These are phyloP conservation scores for Protea cynaroides DNA, from an alignment of 164 flowering plant species.

Conservation along the genomic window DNA sequence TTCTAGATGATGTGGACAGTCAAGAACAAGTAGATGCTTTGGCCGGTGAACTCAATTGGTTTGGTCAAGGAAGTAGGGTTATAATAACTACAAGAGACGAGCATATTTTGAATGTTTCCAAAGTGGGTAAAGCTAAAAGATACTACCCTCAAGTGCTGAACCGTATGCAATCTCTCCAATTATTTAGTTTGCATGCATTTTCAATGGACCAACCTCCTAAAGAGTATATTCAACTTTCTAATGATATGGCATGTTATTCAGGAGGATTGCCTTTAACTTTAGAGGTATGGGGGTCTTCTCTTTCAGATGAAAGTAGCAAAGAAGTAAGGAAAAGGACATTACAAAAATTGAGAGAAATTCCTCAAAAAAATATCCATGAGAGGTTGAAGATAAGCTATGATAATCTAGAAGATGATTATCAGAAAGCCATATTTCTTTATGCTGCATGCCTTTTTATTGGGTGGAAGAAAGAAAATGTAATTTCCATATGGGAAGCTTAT, in stretches of 20 bases:
- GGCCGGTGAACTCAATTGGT: constrained; percentile 13
- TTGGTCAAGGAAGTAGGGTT: constrained; percentile 17
- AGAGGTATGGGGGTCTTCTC: constrained; percentile 1
- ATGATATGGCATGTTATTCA: neutral
- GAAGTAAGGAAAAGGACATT: constrained; percentile 11
- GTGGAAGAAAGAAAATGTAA: too few species aligned
- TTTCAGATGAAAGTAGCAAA: neutral
- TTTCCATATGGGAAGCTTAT: too few species aligned
- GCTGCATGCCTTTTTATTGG: too few species aligned
- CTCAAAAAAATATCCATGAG: too few species aligned
- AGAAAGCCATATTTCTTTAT: too few species aligned
- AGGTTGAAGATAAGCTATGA: too few species aligned
- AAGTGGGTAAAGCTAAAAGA: neutral
- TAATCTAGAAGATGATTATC: too few species aligned
- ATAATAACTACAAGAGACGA: constrained; percentile 12
- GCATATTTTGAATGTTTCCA: neutral
- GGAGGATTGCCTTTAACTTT: constrained; percentile 3
- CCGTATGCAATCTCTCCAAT: constrained; percentile 4
- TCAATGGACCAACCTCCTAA: neutral
- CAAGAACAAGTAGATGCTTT: constrained; percentile 8
- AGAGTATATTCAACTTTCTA: neutral
- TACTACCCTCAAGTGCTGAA: neutral
- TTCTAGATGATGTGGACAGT: constrained; percentile 22
- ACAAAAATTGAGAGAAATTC: too few species aligned
- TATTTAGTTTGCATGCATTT: constrained; percentile 12